phyloP scores from a whole-genome alignment of 306 rosid species.

The Glycine soja region DNA sequence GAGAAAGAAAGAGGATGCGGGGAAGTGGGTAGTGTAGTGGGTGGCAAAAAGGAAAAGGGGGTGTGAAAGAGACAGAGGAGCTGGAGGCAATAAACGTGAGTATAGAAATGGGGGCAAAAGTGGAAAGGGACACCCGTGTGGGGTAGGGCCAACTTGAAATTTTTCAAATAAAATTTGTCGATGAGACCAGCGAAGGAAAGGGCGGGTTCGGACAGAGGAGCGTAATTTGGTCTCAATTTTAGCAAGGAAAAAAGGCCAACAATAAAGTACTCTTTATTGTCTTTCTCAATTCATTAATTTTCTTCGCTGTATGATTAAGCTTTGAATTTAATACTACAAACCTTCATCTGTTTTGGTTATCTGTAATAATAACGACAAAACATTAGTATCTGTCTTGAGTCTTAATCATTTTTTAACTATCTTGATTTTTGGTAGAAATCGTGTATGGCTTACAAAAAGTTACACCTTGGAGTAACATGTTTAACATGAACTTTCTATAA shows the following conservation, averaged over 20 bases:
- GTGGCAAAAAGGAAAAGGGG: slow-evolving; percentile 50
- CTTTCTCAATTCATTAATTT: not conserved
- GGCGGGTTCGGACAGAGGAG: not conserved
- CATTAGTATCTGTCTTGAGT: not conserved
- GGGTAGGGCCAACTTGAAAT: slow-evolving; percentile 41
- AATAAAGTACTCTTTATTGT: slow-evolving; percentile 21
- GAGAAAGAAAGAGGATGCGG: not conserved
- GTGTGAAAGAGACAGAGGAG: slow-evolving; percentile 49
- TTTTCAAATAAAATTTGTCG: slow-evolving; percentile 21
- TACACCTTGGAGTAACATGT: too few species aligned
- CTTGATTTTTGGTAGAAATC: not conserved
- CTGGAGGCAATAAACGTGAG: slow-evolving; percentile 48
- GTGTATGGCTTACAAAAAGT: not conserved
- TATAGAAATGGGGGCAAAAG: slow-evolving; percentile 39
- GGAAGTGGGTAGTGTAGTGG: slow-evolving; percentile 22
- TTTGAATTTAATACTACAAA: not conserved
- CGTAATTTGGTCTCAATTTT: slow-evolving; percentile 12
- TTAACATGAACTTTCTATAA: too few species aligned
- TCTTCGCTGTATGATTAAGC: not conserved
- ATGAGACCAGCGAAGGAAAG: slow-evolving; percentile 29
- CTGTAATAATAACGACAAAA: not conserved
- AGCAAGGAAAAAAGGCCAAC: not conserved
- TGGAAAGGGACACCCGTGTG: slow-evolving; percentile 29
- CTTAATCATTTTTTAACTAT: not conserved
- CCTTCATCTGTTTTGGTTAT: not conserved